phyloP scores from a whole-genome alignment of 225 moss, liverwort and hornwort genomes.

The Pseudisothecium myosuroides region DNA sequence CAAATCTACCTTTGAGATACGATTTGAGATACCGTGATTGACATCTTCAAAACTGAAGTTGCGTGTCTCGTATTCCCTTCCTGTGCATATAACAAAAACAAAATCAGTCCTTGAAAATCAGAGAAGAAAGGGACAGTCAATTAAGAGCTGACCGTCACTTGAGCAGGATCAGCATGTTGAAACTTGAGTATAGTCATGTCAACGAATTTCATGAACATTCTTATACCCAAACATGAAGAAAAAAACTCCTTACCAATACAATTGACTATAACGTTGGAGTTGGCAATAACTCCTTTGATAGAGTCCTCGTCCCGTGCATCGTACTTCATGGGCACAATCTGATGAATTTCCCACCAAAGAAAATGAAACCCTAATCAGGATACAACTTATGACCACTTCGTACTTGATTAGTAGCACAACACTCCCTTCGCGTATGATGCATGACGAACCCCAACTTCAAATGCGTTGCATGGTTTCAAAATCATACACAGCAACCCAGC shows the following conservation, averaged over 20 bases:
- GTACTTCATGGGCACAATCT: constrained; percentile 79
- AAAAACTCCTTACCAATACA: constrained; percentile 44
- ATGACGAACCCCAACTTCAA: background rate
- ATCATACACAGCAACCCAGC: background rate
- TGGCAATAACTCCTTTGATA: constrained; percentile 58
- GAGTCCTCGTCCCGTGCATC: constrained; percentile 67
- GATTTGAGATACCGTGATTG: constrained; percentile 52
- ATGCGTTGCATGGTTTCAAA: background rate
- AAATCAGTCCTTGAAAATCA: background rate
- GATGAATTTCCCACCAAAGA: background rate
- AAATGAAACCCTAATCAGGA: background rate
- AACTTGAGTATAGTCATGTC: background rate
- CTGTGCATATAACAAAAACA: constrained; percentile 9
- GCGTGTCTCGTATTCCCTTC: constrained; percentile 81
- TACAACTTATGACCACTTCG: background rate
- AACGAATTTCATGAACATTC: background rate
- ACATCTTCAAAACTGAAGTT: constrained; percentile 77
- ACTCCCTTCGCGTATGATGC: background rate
- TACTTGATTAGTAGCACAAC: background rate
- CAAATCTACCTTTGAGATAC: constrained; percentile 60
- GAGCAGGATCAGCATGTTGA: background rate
- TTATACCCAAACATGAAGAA: background rate
- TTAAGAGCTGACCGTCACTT: background rate
- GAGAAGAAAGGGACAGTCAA: background rate
- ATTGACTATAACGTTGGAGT: constrained; percentile 83